Percentiles rank a stretch among this genome's conserved stretches.
These are phyloP conservation scores for Dimocarpus longan DNA, from an alignment of 345 rosid genomes.

Conservation along the genomic window DNA sequence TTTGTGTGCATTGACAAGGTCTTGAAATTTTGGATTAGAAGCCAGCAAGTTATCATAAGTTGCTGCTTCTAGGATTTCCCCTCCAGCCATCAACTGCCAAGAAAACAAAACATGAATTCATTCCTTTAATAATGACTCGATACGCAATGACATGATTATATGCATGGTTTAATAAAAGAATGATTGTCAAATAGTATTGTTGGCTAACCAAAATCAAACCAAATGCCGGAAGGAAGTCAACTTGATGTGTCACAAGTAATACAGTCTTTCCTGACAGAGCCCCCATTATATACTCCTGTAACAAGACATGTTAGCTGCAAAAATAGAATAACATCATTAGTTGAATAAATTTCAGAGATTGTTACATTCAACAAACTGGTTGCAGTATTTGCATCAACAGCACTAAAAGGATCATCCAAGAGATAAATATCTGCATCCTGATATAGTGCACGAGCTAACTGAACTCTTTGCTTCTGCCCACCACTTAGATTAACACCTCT, in stretches of 20 bases:
- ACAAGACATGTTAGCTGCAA: not conserved
- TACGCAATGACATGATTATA: too few species aligned
- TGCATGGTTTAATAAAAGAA: too few species aligned
- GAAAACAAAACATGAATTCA: slow-evolving; percentile 13
- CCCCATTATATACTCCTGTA: slow-evolving; percentile 53
- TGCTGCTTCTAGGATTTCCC: slow-evolving; percentile 43
- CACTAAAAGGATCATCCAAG: slow-evolving; percentile 67
- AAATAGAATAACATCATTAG: not conserved
- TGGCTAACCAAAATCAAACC: slow-evolving; percentile 47
- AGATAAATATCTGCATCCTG: slow-evolving; percentile 60
- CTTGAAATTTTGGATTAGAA: slow-evolving; percentile 41
- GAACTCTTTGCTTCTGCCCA: slow-evolving; percentile 64
- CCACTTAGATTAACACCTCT: slow-evolving; percentile 63
- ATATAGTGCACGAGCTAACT: slow-evolving; percentile 61
- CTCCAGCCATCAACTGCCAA: slow-evolving; percentile 48
- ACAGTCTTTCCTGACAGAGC: slow-evolving; percentile 53
- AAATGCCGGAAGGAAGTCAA: slow-evolving; percentile 58
- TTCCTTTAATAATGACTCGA: not conserved
- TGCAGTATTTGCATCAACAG: slow-evolving; percentile 68
- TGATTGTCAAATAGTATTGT: not conserved
- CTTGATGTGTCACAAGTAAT: slow-evolving; percentile 59
- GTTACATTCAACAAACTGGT: slow-evolving; percentile 46
- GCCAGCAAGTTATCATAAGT: slow-evolving; percentile 45
- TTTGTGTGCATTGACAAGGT: slow-evolving; percentile 56
- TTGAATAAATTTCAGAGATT: not conserved